Evolutionary conservation across 768 basidiomycete genomes (phyloP), one percentile per base, ranked within the genome.

Genomic region (Boletus rubescentipes): DNA sequence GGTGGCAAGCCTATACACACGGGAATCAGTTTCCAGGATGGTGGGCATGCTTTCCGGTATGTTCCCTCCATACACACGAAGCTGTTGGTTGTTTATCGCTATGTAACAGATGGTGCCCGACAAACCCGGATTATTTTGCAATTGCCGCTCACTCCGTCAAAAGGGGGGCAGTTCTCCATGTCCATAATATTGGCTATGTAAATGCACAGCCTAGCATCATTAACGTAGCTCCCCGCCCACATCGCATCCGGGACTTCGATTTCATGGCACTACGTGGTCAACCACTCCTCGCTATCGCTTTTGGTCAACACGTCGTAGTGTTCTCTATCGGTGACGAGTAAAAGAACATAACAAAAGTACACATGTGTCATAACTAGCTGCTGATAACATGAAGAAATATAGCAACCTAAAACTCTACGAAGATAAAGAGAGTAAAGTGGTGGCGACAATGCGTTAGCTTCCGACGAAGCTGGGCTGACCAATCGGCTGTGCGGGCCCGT

Each of bases 111-210:
- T 92, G 91, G 91, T 91, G 86, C 60, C 83, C 79, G 21, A 86
- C 87, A 15, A 82, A 81, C 66, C 79, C 88, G 10, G 84, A 88
- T 49, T 86, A 85, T 61, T 93, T 93, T 70, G 91, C 86, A 36
- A 83, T 91, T 49, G 85, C 88, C 9, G 78, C 84, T 7, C 77
- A 79, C 61, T 79, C 79, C 4, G 75, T 83, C 10, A 67, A 70
- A 34, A 80, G 75, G 55, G 89, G 87, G 51, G 90, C 89, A 29
- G 70, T 80, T 30, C 75, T 93, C 36, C 80, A 89, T 62, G 76
- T 92, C 38, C 81, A 89, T 72, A 88, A 87, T 61, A 75, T 77
- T 41, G 78, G 78, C 47, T 88, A 84, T 67, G 68, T 83, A 16
- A 79, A 88, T 44, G 78, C 85, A 23, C 80, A 83, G 53, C 87